Evolutionary conservation across 768 basidiomycete species (phyloP).

Genomic region (Pulveroboletus sp.): DNA sequence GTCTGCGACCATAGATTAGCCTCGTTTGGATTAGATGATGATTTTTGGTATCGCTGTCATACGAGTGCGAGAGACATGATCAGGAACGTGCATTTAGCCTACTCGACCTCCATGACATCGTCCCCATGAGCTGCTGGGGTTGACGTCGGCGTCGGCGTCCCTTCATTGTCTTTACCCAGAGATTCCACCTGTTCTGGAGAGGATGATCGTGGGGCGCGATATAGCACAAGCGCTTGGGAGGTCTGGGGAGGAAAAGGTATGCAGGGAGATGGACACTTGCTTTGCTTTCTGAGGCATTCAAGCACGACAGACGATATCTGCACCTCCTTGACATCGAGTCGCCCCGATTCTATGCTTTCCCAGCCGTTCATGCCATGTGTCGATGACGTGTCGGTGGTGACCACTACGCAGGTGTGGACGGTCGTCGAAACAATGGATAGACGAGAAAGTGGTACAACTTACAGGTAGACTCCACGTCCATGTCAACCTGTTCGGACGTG

Average conservation of each 20-base stretch:
- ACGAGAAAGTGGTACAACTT: constrained; percentile 18
- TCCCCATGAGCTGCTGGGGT: constrained; percentile 19
- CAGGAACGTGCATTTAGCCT: constrained; percentile 5
- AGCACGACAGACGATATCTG: constrained; percentile 44
- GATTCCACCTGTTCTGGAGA: constrained; percentile 1
- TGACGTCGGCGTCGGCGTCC: background rate
- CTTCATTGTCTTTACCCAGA: background rate
- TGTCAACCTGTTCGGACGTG: constrained; percentile 46
- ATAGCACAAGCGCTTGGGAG: constrained; percentile 52
- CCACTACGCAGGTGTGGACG: background rate
- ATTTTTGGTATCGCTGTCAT: constrained; percentile 16
- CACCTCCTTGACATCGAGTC: constrained; percentile 24
- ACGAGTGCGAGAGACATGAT: constrained; percentile 5
- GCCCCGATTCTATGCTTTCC: constrained; percentile 25
- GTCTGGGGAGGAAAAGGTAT: constrained; percentile 14
- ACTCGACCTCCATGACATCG: constrained; percentile 55
- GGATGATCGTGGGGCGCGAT: constrained; percentile 37
- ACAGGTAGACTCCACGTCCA: constrained; percentile 72
- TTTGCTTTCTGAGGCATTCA: constrained; percentile 38
- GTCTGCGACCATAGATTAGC: constrained; percentile 23
- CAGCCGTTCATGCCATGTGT: background rate
- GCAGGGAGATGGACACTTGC: constrained; percentile 19
- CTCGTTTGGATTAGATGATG: constrained; percentile 21
- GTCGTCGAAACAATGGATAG: background rate
- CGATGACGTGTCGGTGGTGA: constrained; percentile 6